Evolutionary conservation across 805 yeast genomes (phyloP), one percentile per base, ranked within the genome.

Genomic region (Metschnikowia santaceciliae): DNA sequence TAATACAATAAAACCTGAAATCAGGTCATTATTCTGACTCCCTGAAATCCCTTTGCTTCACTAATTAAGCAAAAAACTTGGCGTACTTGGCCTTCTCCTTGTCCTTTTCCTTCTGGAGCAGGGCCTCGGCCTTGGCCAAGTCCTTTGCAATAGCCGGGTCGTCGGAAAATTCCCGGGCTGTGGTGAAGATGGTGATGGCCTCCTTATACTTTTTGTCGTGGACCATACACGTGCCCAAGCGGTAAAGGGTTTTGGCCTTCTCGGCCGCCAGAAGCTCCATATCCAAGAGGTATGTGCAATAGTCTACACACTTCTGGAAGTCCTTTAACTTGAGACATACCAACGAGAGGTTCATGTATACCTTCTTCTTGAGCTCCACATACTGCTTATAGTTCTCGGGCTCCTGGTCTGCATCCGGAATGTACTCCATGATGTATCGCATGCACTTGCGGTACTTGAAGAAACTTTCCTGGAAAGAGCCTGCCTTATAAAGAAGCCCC

Each of bases 321-420:
- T 81, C 68, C 44, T 76, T 66, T 54, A 80, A 53, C 50, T 83
- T 80, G 38, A 81, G 68, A 36, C 76, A 64, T 0, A 76, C 79
- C 48, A 88, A 65, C 1, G 88, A 76, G n/a, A 87, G 56, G 58
- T 88, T 88, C 54, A 80, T 66, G 56, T 77, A 81, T 6, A 79
- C 56, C 72, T 82, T 77, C 65, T 75, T 78, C 59, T 79, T 80
- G 55, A 80, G 62, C 3, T 74, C 78, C 34, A 69, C 59, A 61
- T 83, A 87, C 55, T 79, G 77, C 4, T 58, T 56, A 56, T 69
- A 75, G 66, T 76, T 71, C 19, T 77, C 79, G 13, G 81, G 77
- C 57, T 84, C 85, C 26, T 77, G 76, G 42, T 84, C 90, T 33
- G 69, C 67, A 59, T 86, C 94, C 0, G 95, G 94, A 14, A 84